A percentile compares a stretch with the other conserved stretches of the same genome.
Conservation (phyloP, 768 basidiomycete species). For the Neoboletus brunneissimus region DNA sequence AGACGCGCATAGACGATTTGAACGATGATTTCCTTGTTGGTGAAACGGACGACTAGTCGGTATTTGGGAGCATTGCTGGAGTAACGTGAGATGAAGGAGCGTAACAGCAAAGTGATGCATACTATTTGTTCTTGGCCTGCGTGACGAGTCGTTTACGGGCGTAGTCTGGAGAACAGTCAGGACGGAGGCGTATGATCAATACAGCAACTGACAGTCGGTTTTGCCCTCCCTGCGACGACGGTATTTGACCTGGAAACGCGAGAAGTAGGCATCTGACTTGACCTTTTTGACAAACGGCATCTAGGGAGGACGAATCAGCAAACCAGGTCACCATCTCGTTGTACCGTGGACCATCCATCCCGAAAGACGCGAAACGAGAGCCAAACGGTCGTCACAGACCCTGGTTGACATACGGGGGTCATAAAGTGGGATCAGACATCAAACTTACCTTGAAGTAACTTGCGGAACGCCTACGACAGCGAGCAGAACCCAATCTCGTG, state of each 20-base stretch:
- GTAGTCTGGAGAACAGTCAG: constrained; percentile 62
- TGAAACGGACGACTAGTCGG: constrained; percentile 98
- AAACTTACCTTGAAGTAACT: constrained; percentile 42
- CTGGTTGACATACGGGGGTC: not conserved
- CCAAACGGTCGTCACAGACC: not conserved
- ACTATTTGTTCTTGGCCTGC: constrained; percentile 99
- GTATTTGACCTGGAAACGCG: constrained; percentile 98
- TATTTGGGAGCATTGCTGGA: constrained; percentile 92
- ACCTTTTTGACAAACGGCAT: constrained; percentile 98
- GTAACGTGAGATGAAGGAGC: constrained; percentile 5
- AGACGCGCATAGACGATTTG: constrained; percentile 97
- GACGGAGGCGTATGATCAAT: not conserved
- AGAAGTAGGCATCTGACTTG: constrained; percentile 98
- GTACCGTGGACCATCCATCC: constrained; percentile 32
- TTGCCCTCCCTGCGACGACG: constrained; percentile 96
- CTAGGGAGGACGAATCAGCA: constrained; percentile 30
- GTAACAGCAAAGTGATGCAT: constrained; percentile 25
- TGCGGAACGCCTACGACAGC: constrained; percentile 30
- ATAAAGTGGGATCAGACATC: not conserved
- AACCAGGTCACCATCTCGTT: constrained; percentile 27
- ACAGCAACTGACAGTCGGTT: constrained; percentile 80
- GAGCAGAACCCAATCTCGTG: constrained; percentile 16
- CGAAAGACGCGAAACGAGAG: constrained; percentile 1
- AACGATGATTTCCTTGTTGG: constrained; percentile 93
- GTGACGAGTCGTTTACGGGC: constrained; percentile 95